Percentiles rank a stretch among this genome's conserved stretches.
Evolutionary conservation across 148 eudicot species (phyloP).

Genomic region (Tetragonia tetragonoides): DNA sequence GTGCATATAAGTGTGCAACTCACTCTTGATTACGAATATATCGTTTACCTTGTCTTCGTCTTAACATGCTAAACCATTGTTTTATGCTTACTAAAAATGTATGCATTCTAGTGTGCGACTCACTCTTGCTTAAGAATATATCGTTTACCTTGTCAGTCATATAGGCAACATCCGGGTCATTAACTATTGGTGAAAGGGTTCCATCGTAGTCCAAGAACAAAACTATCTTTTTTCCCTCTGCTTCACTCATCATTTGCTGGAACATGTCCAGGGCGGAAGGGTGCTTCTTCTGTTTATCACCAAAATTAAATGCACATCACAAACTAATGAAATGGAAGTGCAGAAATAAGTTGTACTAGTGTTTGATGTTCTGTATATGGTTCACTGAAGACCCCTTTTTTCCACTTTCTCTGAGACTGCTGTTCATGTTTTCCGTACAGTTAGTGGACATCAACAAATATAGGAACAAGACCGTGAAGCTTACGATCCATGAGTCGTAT

Average conservation of each 20-base stretch:
- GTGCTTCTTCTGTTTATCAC: constrained; percentile 37
- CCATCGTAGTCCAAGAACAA: constrained; percentile 58
- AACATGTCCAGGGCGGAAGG: constrained; percentile 49
- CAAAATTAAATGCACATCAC: constrained; percentile 1
- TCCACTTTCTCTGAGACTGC: neutral
- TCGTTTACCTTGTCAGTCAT: constrained; percentile 48
- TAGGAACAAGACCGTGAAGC: constrained; percentile 10
- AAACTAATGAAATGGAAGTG: neutral
- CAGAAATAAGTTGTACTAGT: neutral
- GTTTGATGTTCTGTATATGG: neutral
- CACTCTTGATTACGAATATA: too few relatives aligned
- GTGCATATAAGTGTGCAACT: too few relatives aligned
- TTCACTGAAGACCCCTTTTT: neutral
- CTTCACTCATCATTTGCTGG: constrained; percentile 34
- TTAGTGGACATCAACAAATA: neutral
- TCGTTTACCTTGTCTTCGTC: too few relatives aligned
- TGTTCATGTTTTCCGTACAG: neutral
- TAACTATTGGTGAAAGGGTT: constrained; percentile 52
- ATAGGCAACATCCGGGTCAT: constrained; percentile 49
- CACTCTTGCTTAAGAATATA: neutral
- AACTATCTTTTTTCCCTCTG: constrained; percentile 40
- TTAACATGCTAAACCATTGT: too few relatives aligned
- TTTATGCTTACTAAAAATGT: too few relatives aligned
- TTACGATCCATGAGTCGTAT: constrained; percentile 33
- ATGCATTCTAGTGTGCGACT: neutral